Percentiles rank a stretch among this genome's conserved stretches.
Conservation (phyloP, 2,329 filamentous ascomycete species). For the Xylaria sp. region DNA sequence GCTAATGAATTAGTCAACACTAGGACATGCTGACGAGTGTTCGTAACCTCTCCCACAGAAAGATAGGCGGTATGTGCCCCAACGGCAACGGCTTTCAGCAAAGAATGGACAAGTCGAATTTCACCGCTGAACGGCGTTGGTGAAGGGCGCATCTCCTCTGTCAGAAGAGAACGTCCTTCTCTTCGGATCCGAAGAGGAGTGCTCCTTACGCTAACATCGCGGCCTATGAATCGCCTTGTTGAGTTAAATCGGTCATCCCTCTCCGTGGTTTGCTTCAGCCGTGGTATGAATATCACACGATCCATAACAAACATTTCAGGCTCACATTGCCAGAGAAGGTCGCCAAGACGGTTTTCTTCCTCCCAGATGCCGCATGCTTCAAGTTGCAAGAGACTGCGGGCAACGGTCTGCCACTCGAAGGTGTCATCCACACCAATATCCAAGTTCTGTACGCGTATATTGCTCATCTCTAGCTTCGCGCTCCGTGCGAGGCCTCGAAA, state of each 20-base stretch:
- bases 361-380: background rate
- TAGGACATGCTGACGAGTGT: background rate
- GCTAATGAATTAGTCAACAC: background rate
- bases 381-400: background rate
- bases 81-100: background rate
- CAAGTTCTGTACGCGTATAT: background rate
- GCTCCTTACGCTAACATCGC: no score
- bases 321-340: background rate
- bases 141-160: no score
- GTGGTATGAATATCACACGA: background rate
- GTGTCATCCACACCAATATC: background rate
- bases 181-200: no score
- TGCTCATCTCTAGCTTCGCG: background rate
- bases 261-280: background rate
- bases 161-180: no score
- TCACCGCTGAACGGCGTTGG: background rate
- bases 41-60: background rate
- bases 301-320: background rate
- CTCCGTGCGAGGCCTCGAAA: background rate
- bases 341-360: background rate
- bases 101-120: background rate
- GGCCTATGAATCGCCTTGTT: background rate
- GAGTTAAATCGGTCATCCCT: constrained; percentile 16
- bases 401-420: background rate
- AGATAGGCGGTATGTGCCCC: background rate